Evolutionary conservation across 1,139 yeast genomes (phyloP).

Genomic region (Sporopachydermia cereana): DNA sequence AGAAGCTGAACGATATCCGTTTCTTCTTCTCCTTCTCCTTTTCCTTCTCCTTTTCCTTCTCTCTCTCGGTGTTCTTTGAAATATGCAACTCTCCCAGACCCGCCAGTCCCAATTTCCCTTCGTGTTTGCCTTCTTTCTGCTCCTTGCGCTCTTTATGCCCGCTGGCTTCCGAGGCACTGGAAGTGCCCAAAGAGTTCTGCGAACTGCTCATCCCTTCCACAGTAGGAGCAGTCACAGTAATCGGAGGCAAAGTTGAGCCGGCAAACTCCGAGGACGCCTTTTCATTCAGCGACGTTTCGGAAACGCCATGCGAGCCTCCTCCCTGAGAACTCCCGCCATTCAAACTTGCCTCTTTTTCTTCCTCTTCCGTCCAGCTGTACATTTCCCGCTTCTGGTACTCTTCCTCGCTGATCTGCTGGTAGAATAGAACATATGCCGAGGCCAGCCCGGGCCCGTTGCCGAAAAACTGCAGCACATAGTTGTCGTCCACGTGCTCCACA

Average conservation of each 20-base stretch:
- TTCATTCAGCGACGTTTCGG: background rate
- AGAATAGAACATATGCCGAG: constrained; percentile 82
- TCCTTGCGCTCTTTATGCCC: background rate
- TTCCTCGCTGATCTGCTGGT: constrained; percentile 34
- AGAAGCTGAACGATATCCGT: constrained; percentile 9
- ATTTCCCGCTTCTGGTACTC: constrained; percentile 16
- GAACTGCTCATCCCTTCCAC: too few relatives aligned
- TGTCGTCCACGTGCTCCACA: constrained; percentile 78
- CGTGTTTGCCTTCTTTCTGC: background rate
- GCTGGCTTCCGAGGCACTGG: too few relatives aligned
- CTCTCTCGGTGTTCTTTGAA: background rate
- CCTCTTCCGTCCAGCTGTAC: constrained; percentile 14
- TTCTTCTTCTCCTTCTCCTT: constrained; percentile 6
- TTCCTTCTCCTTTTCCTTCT: constrained; percentile 3
- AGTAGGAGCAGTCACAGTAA: too few relatives aligned
- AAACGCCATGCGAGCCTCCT: too few relatives aligned
- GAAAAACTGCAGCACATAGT: constrained; percentile 72
- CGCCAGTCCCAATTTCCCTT: too few relatives aligned
- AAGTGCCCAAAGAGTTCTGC: too few relatives aligned
- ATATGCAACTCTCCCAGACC: too few relatives aligned
- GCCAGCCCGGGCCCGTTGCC: constrained; percentile 88
- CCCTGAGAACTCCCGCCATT: too few relatives aligned
- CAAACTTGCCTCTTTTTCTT: constrained; percentile 15
- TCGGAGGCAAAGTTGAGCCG: too few relatives aligned
- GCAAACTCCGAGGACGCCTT: too few relatives aligned